Evolutionary conservation across 1,284 basidiomycete genomes (phyloP), one percentile per base, ranked within the genome.

Genomic region (Puccinia polysora): DNA sequence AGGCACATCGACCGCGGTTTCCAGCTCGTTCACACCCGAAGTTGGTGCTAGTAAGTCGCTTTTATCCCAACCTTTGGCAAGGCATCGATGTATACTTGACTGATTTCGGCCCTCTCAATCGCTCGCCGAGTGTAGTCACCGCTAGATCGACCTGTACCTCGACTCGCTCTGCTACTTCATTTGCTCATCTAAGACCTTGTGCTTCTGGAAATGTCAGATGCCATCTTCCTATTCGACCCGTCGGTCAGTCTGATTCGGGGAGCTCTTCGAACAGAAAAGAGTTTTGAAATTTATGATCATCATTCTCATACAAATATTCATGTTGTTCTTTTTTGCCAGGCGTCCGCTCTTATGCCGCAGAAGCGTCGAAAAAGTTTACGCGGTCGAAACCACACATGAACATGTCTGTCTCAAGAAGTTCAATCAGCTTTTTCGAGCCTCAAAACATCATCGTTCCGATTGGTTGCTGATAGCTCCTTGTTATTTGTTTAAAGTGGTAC

Each of bases 321-420:
- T n/a, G n/a, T 45, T 18, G 43, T 45, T 43, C 58, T 18, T 28
- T 15, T 6, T 43, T 40, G 30, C 15, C 40, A 67, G 65, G 50
- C 28, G 47, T 45, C 30, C 65, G 67, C 15, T 59, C 53, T 23
- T 69, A 69, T 47, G 67, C 67, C 7, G 53, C 67, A 45, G 67
- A 69, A 49, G 65, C 65, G 20, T 69, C 67, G 12, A 69, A 69
- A 40, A 60, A 59, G 30, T 69, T 69, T 25, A 69, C 53, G 5
- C 43, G 67, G 45, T 47, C 38, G 30, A 69, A 69, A 40, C 67
- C 67, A 47, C 67, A 69, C 47, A 58, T 69, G 55, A 69, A 69
- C 56, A 69, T 69, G 65, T 67, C 55, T 43, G 65, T 25, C 6
- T 20, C 14, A 20, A 28, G 25, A 23, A 25, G 25, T 53, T 53